Conservation (phyloP, 345 rosid genomes). For the Viola odorata region DNA sequence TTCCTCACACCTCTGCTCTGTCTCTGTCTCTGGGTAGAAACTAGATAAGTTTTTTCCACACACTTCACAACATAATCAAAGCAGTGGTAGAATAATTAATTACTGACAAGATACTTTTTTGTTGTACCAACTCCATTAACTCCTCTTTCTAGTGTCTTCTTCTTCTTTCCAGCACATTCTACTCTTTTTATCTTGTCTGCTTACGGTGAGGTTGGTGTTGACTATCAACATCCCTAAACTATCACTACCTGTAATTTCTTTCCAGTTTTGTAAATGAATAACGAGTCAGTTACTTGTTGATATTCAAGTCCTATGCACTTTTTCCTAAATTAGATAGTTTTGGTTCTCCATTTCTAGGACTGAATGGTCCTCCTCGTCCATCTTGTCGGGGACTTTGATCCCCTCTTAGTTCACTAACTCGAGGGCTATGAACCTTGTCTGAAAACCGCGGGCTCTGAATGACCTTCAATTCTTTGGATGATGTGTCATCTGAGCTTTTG, state of each 20-base stretch:
- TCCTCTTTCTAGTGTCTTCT: no score
- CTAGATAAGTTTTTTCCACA: no score
- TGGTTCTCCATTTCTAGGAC: constrained; percentile 49
- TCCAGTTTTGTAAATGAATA: not conserved
- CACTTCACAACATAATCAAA: no score
- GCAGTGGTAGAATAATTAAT: no score
- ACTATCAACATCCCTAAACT: not conserved
- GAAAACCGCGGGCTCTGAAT: constrained; percentile 54
- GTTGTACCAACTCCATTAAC: no score
- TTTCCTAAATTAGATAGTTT: constrained; percentile 62
- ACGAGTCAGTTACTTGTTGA: not conserved
- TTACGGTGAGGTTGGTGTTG: no score
- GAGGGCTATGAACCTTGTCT: constrained; percentile 52
- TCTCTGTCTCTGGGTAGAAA: no score
- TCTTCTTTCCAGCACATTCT: no score
- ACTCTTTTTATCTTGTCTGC: no score
- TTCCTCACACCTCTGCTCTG: no score
- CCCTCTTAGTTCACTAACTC: constrained; percentile 47
- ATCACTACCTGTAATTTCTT: not conserved
- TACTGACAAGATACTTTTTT: no score
- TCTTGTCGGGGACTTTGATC: constrained; percentile 47
- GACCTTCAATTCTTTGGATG: constrained; percentile 43
- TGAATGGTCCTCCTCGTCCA: constrained; percentile 49
- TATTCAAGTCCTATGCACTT: constrained; percentile 31
- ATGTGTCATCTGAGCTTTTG: constrained; percentile 22